Conservation (phyloP, 495 filamentous ascomycete genomes). For the Talaromyces liani region DNA sequence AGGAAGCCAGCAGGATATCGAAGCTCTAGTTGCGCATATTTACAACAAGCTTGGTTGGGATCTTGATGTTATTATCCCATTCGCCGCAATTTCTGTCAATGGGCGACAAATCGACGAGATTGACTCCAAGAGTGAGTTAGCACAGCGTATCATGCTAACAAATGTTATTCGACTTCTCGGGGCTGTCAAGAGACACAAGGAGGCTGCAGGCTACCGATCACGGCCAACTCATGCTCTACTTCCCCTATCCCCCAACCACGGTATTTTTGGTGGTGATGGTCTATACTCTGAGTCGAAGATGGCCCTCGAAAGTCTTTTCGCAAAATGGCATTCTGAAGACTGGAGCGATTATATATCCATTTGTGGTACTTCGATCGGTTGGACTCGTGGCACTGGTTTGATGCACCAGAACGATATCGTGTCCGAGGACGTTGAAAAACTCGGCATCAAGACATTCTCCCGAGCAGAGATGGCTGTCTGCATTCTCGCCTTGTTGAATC, state of each 20-base stretch:
- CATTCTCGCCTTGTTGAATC: constrained; percentile 11
- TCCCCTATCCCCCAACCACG: not conserved
- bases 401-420: constrained; percentile 16
- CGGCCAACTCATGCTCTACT: not conserved
- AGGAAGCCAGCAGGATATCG: constrained; percentile 20
- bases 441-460: constrained; percentile 14
- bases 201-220: not conserved
- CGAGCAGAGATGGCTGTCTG: constrained; percentile 19
- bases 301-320: constrained; percentile 16
- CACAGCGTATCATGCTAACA: constrained; percentile 16
- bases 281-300: not conserved
- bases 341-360: constrained; percentile 16
- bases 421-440: constrained; percentile 13
- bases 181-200: not conserved
- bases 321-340: constrained; percentile 13
- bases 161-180: not conserved
- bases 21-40: constrained; percentile 15
- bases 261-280: not conserved
- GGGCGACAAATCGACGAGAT: constrained; percentile 18
- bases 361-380: constrained; percentile 20
- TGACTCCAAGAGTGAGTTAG: constrained; percentile 13
- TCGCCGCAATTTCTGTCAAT: constrained; percentile 18
- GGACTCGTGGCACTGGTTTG: constrained; percentile 18
- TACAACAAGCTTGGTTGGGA: constrained; percentile 14
- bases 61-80: constrained; percentile 19